Conservation (phyloP, 2,329 filamentous ascomycete genomes). For the Penicillium griseofulvum region DNA sequence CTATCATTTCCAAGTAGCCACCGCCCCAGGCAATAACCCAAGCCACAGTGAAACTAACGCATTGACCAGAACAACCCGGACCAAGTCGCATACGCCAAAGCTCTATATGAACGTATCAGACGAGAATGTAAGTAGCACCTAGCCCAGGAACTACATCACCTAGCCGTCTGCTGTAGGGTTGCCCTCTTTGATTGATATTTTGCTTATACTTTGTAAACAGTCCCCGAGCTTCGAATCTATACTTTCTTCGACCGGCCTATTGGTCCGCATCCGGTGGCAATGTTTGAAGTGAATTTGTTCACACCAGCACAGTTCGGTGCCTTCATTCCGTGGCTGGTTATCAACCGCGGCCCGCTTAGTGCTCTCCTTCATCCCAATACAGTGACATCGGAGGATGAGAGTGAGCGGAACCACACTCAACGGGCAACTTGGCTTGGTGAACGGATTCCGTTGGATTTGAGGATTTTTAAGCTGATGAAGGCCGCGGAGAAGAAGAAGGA, state of each 20-base stretch:
- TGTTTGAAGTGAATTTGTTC: conserved; percentile 92
- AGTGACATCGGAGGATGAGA: conserved; percentile 48
- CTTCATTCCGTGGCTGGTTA: conserved; percentile 79
- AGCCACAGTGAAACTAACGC: not conserved
- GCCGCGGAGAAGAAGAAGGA: conserved; percentile 22
- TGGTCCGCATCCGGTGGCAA: conserved; percentile 77
- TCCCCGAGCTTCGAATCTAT: conserved; percentile 83
- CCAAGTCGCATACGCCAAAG: conserved; percentile 66
- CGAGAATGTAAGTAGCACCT: conserved; percentile 63
- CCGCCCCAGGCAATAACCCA: not conserved
- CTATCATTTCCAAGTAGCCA: conserved; percentile 65
- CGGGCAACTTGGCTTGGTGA: conserved; percentile 48
- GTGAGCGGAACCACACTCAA: conserved; percentile 51
- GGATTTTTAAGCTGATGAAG: conserved; percentile 35
- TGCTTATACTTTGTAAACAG: conserved; percentile 42
- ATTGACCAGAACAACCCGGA: conserved; percentile 52
- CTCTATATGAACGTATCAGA: conserved; percentile 74
- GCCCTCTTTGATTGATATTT: not conserved
- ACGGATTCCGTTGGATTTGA: conserved; percentile 45
- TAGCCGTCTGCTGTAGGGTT: not conserved
- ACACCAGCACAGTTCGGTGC: conserved; percentile 85
- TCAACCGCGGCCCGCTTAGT: conserved; percentile 77
- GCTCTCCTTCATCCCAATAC: conserved; percentile 83
- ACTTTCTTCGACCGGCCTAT: conserved; percentile 71
- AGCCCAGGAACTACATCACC: not conserved